phyloP scores from a whole-genome alignment of 2,329 filamentous ascomycete genomes.

The Domatiomyces globalis region DNA sequence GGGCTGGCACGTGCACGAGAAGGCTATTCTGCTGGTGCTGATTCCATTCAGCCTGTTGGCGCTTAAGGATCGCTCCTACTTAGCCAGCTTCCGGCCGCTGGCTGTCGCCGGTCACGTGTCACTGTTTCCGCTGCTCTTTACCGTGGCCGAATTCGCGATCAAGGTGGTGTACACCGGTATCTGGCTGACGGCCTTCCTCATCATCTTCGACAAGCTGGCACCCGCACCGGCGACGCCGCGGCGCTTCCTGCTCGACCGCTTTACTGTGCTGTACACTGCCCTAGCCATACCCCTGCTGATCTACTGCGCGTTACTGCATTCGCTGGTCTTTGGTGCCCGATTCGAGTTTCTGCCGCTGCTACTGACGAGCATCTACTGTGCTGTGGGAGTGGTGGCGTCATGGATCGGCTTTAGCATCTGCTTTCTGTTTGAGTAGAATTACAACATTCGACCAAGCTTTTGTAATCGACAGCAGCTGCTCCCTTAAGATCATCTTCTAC shows the following conservation, averaged over 20 bases:
- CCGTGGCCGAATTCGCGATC: conserved; percentile 78
- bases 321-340: conserved; percentile 63
- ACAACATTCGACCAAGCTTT: conserved; percentile 7
- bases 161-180: conserved; percentile 87
- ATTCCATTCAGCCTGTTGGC: conserved; percentile 90
- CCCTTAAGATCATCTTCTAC: background rate
- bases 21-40: conserved; percentile 85
- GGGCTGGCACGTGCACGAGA: conserved; percentile 97
- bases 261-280: conserved; percentile 77
- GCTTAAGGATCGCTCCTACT: conserved; percentile 74
- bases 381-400: conserved; percentile 86
- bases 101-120: conserved; percentile 91
- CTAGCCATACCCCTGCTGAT: conserved; percentile 76
- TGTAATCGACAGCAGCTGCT: background rate
- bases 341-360: conserved; percentile 90
- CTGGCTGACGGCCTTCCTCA: conserved; percentile 77
- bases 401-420: conserved; percentile 92
- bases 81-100: conserved; percentile 80
- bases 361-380: conserved; percentile 92
- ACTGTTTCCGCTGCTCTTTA: conserved; percentile 86
- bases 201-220: conserved; percentile 74
- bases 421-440: conserved; percentile 49
- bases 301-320: conserved; percentile 77
- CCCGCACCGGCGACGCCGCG: conserved; percentile 67
- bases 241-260: conserved; percentile 80